phyloP scores from a whole-genome alignment of 805 yeast species.

The Yarrowia hollandica region DNA sequence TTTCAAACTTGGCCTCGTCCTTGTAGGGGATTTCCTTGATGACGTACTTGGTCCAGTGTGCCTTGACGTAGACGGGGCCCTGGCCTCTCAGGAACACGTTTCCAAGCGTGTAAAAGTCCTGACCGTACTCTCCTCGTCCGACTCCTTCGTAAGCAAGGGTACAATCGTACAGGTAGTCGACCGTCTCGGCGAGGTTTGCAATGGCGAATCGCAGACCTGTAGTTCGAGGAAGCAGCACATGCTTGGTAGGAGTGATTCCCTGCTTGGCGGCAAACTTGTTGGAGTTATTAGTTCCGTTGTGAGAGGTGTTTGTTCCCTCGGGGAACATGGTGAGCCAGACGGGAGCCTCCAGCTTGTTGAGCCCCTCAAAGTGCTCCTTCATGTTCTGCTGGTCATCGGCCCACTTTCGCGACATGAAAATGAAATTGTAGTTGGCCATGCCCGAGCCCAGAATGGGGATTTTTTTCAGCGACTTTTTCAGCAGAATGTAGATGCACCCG shows the following conservation, averaged over 20 bases:
- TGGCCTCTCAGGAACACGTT: conserved; percentile 65
- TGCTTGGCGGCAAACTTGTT: conserved; percentile 56
- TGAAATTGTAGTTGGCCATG: conserved; percentile 74
- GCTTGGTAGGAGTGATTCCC: conserved; percentile 47
- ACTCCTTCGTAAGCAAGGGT: conserved; percentile 84
- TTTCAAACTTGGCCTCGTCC: conserved; percentile 56
- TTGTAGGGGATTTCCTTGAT: conserved; percentile 65
- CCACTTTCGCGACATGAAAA: conserved; percentile 86
- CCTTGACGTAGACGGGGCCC: conserved; percentile 66
- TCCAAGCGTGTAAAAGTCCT: conserved; percentile 66
- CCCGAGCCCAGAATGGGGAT: conserved; percentile 84
- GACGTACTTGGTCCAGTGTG: conserved; percentile 60
- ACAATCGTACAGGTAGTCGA: conserved; percentile 67
- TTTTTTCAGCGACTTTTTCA: conserved; percentile 69
- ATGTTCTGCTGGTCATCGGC: conserved; percentile 64
- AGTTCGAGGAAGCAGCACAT: conserved; percentile 77
- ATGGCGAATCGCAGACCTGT: conserved; percentile 76
- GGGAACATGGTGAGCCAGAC: conserved; percentile 81
- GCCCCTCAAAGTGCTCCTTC: conserved; percentile 53
- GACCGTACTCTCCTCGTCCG: conserved; percentile 63
- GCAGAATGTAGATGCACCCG: conserved; percentile 66
- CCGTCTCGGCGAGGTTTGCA: conserved; percentile 47
- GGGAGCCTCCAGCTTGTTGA: conserved; percentile 52
- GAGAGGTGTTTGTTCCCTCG: conserved; percentile 87
- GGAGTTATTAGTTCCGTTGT: conserved; percentile 60